phyloP scores from a whole-genome alignment of 2,329 filamentous ascomycete genomes.

The Cyclaneusma minus region DNA sequence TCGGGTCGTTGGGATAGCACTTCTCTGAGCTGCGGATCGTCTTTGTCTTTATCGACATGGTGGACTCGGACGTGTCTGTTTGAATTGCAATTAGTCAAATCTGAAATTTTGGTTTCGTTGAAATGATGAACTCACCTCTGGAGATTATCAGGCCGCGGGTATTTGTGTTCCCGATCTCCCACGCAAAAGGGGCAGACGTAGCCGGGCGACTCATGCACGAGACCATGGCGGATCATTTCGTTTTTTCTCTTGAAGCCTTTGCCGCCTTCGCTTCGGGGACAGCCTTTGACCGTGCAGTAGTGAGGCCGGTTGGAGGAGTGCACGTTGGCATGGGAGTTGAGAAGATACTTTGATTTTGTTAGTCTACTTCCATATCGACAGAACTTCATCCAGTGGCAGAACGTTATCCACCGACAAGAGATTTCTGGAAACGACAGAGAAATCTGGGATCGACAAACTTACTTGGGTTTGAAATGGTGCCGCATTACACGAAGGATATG shows the following conservation, averaged over 20 bases:
- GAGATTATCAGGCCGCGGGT: constrained; percentile 88
- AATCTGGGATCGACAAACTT: constrained; percentile 2
- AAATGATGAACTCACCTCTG: constrained; percentile 50
- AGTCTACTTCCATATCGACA: constrained; percentile 2
- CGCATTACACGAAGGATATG: constrained; percentile 48
- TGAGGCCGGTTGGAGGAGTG: constrained; percentile 51
- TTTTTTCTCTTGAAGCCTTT: constrained; percentile 60
- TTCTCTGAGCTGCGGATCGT: constrained; percentile 65
- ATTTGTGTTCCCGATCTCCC: constrained; percentile 72
- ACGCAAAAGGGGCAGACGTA: constrained; percentile 96
- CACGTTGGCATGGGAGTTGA: constrained; percentile 67
- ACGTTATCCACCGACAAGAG: not conserved
- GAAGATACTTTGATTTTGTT: constrained; percentile 33
- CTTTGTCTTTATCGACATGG: constrained; percentile 77
- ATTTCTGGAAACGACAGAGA: not conserved
- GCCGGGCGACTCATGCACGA: constrained; percentile 87
- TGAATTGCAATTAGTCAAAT: not conserved
- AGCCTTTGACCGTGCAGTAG: constrained; percentile 47
- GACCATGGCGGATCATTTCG: constrained; percentile 60
- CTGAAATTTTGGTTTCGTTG: not conserved
- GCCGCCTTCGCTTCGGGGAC: constrained; percentile 45
- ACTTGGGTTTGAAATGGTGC: constrained; percentile 63
- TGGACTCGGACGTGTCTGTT: constrained; percentile 80
- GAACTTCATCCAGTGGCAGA: not conserved
- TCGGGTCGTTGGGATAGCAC: constrained; percentile 78